A percentile compares a stretch with the other conserved stretches of the same genome.
Evolutionary conservation across 805 yeast genomes (phyloP).

Genomic region (Candida berthetii): DNA sequence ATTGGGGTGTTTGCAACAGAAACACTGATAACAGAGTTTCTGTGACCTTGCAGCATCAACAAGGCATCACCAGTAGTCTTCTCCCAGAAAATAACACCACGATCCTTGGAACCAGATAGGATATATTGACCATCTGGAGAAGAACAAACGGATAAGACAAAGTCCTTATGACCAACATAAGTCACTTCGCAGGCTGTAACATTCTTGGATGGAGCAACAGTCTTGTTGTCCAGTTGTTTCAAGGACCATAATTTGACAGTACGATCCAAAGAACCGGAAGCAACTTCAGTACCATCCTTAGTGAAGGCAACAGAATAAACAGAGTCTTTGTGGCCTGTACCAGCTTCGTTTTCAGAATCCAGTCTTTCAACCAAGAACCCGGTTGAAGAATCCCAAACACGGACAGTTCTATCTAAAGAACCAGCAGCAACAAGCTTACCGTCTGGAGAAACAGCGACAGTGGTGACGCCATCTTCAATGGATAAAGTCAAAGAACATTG

Average conservation of each 20-base stretch:
- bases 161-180: conserved; percentile 93
- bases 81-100: conserved; percentile 97
- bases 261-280: conserved; percentile 91
- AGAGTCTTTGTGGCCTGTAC: conserved; percentile 93
- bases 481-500: conserved; percentile 84
- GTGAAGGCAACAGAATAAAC: conserved; percentile 94
- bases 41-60: conserved; percentile 94
- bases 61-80: conserved; percentile 86
- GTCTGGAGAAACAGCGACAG: conserved; percentile 95
- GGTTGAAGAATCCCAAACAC: conserved; percentile 94
- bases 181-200: conserved; percentile 77
- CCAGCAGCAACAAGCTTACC: conserved; percentile 95
- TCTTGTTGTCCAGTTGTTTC: conserved; percentile 43
- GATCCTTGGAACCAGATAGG: conserved; percentile 91
- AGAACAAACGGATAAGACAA: conserved; percentile 88
- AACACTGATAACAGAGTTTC: conserved; percentile 91
- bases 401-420: conserved; percentile 87
- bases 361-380: conserved; percentile 89
- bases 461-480: conserved; percentile 97
- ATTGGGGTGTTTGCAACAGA: conserved; percentile 80
- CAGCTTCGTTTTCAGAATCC: conserved; percentile 81
- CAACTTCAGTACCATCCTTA: conserved; percentile 85
- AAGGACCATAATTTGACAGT: conserved; percentile 95
- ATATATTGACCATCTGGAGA: conserved; percentile 91
- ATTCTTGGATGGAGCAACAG: conserved; percentile 31